Evolutionary conservation across 441 rosid genomes (phyloP).

Genomic region (Erodium texanum): DNA sequence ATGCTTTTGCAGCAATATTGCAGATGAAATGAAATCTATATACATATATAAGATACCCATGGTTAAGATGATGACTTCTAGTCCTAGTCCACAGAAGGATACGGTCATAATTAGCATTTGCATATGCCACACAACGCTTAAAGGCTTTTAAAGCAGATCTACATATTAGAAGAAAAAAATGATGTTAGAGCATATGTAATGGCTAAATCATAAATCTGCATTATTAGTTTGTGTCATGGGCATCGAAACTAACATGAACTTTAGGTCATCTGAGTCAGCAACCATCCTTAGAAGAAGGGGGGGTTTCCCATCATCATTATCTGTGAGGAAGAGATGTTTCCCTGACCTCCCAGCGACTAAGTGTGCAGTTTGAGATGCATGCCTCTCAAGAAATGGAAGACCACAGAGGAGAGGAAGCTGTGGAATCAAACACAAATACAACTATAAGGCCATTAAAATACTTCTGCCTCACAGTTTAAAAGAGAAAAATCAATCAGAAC

Average conservation of each 20-base stretch:
- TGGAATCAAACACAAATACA: slow-evolving; percentile 16
- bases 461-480: not conserved
- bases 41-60: too few relatives aligned
- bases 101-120: slow-evolving; percentile 78
- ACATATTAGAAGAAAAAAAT: slow-evolving; percentile 26
- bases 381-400: slow-evolving; percentile 75
- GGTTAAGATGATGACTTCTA: slow-evolving; percentile 1
- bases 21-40: too few relatives aligned
- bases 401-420: slow-evolving; percentile 86
- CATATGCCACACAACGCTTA: slow-evolving; percentile 83
- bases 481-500: not conserved
- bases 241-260: slow-evolving; percentile 59
- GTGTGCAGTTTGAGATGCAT: slow-evolving; percentile 76
- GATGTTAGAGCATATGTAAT: slow-evolving; percentile 11
- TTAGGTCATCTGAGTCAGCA: slow-evolving; percentile 50
- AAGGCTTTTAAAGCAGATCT: slow-evolving; percentile 80
- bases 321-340: slow-evolving; percentile 82
- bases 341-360: slow-evolving; percentile 82
- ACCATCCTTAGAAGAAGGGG: slow-evolving; percentile 92
- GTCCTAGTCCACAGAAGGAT: slow-evolving; percentile 40
- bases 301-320: slow-evolving; percentile 54
- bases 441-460: not conserved
- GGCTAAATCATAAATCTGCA: slow-evolving; percentile 13
- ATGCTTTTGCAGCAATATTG: too few relatives aligned
- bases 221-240: slow-evolving; percentile 6